Base-by-base conservation (phyloP, 345 rosid species). In the Angophora floribunda region DNA sequence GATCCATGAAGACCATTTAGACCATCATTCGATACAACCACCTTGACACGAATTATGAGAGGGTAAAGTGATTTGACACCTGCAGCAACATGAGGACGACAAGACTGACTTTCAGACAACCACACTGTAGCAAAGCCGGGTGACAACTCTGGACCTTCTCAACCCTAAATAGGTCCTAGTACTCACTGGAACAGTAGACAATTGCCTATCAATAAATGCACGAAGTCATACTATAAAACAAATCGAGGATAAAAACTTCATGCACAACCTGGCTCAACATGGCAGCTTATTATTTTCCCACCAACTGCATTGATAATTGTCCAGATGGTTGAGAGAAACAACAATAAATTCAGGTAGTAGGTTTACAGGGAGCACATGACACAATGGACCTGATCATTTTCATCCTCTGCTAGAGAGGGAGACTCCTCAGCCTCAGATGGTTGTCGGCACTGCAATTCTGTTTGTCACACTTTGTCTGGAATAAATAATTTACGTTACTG, bases 131-230 rank as follows among this genome's bases (percentile, higher is more conserved):
- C 96, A 94, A 91, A 47, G 94, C 97, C 93, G 94, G 98, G 93
- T 89, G 96, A 97, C 96, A 92, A 95, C 96, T 91, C 92, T 92
- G 94, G 96, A 96, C 95, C 97, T 93, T 95, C 96, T 93, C 98
- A 95, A 95, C 95, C 98, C 98, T 93, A 97, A 92, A 96, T 91
- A 97, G 93, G 98, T 93, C 98, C 95, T 94, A 97, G 96, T 89
- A 96, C 99, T 96, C 99, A 95, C 98, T 96, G 98, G 99, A 98
- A 96, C 98, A 95, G 94, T 94, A 97, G 95, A 97, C 90, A 96
- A 92, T 92, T 90, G 87, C 88, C 93, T 92, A 96, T 96, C 94
- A 95, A 93, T 55, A 26, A 91, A 86, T 89, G 88, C 85, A 55
- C 12, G 12, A 55, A 55, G 61, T 55, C 61, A 21, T 0, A 55